Percentiles rank a stretch among this genome's conserved stretches.
phyloP scores from a whole-genome alignment of 176 grass and related monocot genomes.

The Raddia distichophylla region DNA sequence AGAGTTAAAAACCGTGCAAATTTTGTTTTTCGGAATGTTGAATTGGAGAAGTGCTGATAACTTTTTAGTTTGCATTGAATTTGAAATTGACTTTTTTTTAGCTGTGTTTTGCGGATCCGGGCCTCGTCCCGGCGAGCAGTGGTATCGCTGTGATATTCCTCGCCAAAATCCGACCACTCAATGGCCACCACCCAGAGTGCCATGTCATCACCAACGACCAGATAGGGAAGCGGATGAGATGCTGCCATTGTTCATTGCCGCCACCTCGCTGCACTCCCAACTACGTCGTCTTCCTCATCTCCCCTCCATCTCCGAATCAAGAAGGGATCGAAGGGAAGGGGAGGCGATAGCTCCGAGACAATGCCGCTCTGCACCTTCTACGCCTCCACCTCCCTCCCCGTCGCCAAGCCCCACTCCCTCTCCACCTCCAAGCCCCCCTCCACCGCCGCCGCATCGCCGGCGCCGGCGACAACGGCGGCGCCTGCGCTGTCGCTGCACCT shows the following conservation, averaged over 20 bases:
- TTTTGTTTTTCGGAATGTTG: too few relatives aligned
- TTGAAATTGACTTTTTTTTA: too few relatives aligned
- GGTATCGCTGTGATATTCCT: background rate
- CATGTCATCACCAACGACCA: conserved; percentile 37
- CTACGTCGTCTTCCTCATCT: conserved; percentile 29
- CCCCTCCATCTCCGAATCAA: background rate
- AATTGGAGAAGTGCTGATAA: too few relatives aligned
- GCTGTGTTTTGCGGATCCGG: too few relatives aligned
- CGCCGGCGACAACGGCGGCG: background rate
- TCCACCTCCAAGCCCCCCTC: conserved; percentile 18
- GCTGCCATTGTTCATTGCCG: background rate
- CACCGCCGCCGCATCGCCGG: background rate
- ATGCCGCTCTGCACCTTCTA: conserved; percentile 59
- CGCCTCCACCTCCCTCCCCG: conserved; percentile 36
- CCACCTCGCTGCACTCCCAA: background rate
- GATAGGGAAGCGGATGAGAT: conserved; percentile 64
- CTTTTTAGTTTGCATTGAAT: too few relatives aligned
- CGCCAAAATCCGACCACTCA: conserved; percentile 49
- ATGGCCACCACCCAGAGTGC: conserved; percentile 33
- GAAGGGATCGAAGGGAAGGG: too few relatives aligned
- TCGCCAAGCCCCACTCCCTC: conserved; percentile 35
- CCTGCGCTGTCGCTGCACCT: conserved; percentile 40
- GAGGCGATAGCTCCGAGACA: background rate
- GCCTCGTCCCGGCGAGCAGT: background rate
- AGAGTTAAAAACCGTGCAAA: too few relatives aligned